phyloP scores from a whole-genome alignment of 1,284 basidiomycete species.

The Lignosus rhinocerotis region DNA sequence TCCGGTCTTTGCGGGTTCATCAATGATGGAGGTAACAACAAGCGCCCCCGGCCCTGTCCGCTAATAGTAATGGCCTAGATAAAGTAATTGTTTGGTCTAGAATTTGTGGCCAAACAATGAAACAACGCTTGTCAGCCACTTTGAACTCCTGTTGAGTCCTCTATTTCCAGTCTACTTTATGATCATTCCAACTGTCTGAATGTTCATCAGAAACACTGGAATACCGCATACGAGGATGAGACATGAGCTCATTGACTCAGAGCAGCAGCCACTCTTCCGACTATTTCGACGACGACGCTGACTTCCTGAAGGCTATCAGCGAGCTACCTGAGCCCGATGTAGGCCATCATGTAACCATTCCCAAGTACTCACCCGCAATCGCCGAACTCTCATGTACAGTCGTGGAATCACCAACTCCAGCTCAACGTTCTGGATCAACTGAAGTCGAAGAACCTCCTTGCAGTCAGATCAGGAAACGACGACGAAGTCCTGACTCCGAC shows the following conservation, averaged over 20 bases:
- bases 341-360: conserved; percentile 28
- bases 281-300: conserved; percentile 58
- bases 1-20: background rate
- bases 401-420: conserved; percentile 9
- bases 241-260: conserved; percentile 15
- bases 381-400: background rate
- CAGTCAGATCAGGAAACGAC: conserved; percentile 25
- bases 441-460: conserved; percentile 14
- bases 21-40: conserved; percentile 14
- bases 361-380: conserved; percentile 39
- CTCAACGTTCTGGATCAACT: conserved; percentile 2
- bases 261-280: conserved; percentile 44
- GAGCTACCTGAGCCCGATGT: conserved; percentile 25
- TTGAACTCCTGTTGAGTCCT: background rate
- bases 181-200: background rate
- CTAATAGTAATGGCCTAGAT: conserved; percentile 1
- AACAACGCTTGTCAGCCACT: background rate
- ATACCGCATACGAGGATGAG: no score
- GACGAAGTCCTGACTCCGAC: conserved; percentile 19
- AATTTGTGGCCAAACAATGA: conserved; percentile 25
- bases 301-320: conserved; percentile 52
- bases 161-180: background rate
- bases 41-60: background rate
- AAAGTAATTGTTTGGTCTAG: conserved; percentile 18
- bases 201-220: no score